phyloP scores from a whole-genome alignment of 345 rosid genomes.

The Populus simonii region DNA sequence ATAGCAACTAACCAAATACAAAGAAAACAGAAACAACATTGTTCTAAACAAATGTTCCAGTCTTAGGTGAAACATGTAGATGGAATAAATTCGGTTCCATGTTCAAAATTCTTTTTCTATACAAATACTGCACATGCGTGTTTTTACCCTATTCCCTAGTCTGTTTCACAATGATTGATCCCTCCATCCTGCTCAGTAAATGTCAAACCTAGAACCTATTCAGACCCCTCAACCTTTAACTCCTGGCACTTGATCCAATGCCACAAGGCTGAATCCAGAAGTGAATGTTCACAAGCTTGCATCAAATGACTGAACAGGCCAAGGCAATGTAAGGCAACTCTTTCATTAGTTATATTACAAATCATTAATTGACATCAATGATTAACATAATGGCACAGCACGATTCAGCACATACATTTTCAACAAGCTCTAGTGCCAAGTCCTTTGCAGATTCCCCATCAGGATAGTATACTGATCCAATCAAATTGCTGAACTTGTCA shows the following conservation, averaged over 20 bases:
- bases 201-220: background rate
- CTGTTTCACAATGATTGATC: background rate
- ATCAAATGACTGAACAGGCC: background rate
- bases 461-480: constrained; percentile 88
- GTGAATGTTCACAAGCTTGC: background rate
- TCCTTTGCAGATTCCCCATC: constrained; percentile 86
- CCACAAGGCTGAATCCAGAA: background rate
- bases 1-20: background rate
- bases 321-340: background rate
- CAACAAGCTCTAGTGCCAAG: constrained; percentile 87
- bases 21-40: background rate
- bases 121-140: background rate
- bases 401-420: constrained; percentile 49
- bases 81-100: too few species aligned
- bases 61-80: too few species aligned
- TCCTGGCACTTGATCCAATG: background rate
- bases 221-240: background rate
- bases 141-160: background rate
- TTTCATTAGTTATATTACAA: background rate
- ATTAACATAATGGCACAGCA: background rate
- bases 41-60: too few species aligned
- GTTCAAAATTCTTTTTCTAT: too few species aligned
- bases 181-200: background rate
- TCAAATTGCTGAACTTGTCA: constrained; percentile 88
- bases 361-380: background rate